A percentile compares a stretch with the other conserved stretches of the same genome.
phyloP scores from a whole-genome alignment of 768 basidiomycete genomes.

The Porpolomopsis calyptriformis region DNA sequence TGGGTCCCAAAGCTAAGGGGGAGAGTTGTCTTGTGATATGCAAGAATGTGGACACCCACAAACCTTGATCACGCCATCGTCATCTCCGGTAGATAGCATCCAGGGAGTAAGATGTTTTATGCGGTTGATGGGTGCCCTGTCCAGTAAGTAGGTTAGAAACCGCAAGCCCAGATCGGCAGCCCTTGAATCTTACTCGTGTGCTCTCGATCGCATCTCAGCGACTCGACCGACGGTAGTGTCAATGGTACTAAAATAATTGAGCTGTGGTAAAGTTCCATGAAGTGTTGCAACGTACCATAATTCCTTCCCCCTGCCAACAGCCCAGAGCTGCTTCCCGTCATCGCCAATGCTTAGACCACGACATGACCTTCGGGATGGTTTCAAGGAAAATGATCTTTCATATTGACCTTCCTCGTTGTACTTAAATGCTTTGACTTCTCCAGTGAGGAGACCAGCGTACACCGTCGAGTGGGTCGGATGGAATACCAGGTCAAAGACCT shows the following conservation, averaged over 20 bases:
- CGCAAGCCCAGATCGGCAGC: conserved; percentile 2
- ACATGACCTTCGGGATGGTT: conserved; percentile 77
- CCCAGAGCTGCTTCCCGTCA: conserved; percentile 62
- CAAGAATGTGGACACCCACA: conserved; percentile 8
- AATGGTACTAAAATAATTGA: conserved; percentile 38
- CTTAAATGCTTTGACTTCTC: conserved; percentile 69
- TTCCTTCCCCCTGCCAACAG: conserved; percentile 72
- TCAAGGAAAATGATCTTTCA: conserved; percentile 45
- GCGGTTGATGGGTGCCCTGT: conserved; percentile 78
- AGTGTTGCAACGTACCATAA: conserved; percentile 49
- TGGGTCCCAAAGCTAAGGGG: conserved; percentile 81
- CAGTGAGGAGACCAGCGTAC: conserved; percentile 71
- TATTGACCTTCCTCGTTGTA: conserved; percentile 66
- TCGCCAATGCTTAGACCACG: conserved; percentile 58
- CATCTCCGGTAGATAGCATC: conserved; percentile 79
- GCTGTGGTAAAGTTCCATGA: conserved; percentile 10
- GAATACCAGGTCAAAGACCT: conserved; percentile 85
- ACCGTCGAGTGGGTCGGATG: conserved; percentile 66
- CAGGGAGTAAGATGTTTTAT: conserved; percentile 61
- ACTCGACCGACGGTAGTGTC: conserved; percentile 51
- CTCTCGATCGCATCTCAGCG: conserved; percentile 36
- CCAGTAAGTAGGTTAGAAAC: conserved; percentile 25
- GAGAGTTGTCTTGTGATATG: neutral
- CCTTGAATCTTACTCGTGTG: conserved; percentile 53
- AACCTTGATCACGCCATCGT: conserved; percentile 90